Conservation (phyloP, 495 filamentous ascomycete genomes). For the Neurospora discreta region DNA sequence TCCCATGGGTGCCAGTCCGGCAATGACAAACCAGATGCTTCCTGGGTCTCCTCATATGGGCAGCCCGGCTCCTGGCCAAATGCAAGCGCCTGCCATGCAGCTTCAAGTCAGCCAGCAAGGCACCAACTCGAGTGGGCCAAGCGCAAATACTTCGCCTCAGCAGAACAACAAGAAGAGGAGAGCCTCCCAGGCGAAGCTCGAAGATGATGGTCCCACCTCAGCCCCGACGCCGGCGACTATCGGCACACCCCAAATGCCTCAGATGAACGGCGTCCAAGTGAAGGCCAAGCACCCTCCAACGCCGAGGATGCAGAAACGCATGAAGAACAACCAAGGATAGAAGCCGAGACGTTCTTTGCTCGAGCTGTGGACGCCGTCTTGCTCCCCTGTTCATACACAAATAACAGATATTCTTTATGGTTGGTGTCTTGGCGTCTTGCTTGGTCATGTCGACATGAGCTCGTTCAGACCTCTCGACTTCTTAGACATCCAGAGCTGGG, state of each 20-base stretch:
- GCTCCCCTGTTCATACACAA: background rate
- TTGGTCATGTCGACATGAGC: background rate
- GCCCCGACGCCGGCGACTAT: constrained; percentile 32
- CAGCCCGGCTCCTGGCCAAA: constrained; percentile 46
- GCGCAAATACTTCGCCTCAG: constrained; percentile 77
- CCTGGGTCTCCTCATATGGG: constrained; percentile 49
- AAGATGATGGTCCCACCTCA: constrained; percentile 46
- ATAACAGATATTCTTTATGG: background rate
- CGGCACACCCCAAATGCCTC: constrained; percentile 32
- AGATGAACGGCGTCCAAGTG: constrained; percentile 32
- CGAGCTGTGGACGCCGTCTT: background rate
- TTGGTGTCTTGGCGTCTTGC: constrained; percentile 1
- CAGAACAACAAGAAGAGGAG: constrained; percentile 67
- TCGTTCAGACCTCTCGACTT: background rate
- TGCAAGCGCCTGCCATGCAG: constrained; percentile 57
- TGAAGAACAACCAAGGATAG: constrained; percentile 28
- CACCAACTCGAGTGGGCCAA: constrained; percentile 56
- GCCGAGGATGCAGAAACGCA: constrained; percentile 35
- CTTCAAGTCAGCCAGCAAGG: constrained; percentile 64
- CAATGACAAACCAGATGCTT: constrained; percentile 41
- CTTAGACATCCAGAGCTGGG: background rate
- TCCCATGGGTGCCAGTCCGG: constrained; percentile 42
- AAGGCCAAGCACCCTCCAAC: constrained; percentile 35
- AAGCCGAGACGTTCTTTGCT: background rate
- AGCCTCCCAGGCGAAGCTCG: constrained; percentile 65